Conservation (phyloP, 345 rosid genomes). For the Syzygium oleosum region DNA sequence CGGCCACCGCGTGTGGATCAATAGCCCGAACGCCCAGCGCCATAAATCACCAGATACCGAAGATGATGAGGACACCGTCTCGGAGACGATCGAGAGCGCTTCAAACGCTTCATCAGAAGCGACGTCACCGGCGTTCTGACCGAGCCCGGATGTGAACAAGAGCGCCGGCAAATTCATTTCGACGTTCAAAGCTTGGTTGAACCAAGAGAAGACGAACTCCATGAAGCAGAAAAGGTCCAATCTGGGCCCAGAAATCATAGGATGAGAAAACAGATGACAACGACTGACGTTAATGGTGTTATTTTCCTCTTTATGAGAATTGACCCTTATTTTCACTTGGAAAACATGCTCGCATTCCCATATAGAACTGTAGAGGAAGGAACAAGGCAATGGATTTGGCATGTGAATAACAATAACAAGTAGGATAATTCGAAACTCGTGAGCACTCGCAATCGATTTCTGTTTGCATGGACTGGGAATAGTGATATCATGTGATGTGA, state of each 20-base stretch:
- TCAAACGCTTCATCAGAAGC: neutral
- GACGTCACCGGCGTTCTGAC: slow-evolving; percentile 29
- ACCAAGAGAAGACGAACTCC: slow-evolving; percentile 63
- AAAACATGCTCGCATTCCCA: neutral
- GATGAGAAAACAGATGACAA: neutral
- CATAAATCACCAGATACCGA: slow-evolving; percentile 39
- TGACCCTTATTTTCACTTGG: neutral
- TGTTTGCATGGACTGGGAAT: neutral
- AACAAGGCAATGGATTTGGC: neutral
- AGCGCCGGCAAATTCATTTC: slow-evolving; percentile 81
- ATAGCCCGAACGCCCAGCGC: slow-evolving; percentile 40
- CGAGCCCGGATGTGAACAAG: slow-evolving; percentile 78
- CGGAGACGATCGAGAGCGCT: neutral
- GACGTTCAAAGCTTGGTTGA: slow-evolving; percentile 69
- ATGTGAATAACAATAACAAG: neutral
- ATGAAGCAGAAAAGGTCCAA: slow-evolving; percentile 39
- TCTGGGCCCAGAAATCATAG: slow-evolving; percentile 32
- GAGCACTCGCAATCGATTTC: neutral
- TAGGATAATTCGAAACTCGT: neutral
- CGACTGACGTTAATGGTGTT: neutral
- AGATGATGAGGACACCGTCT: slow-evolving; percentile 19
- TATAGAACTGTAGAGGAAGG: neutral
- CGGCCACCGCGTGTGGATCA: slow-evolving; percentile 62
- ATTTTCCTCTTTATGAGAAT: neutral
- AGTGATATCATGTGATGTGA: neutral